Percentiles rank a stretch among this genome's conserved stretches.
phyloP scores from a whole-genome alignment of 352 stramenopile species.

The Pythium grandisporangium region DNA sequence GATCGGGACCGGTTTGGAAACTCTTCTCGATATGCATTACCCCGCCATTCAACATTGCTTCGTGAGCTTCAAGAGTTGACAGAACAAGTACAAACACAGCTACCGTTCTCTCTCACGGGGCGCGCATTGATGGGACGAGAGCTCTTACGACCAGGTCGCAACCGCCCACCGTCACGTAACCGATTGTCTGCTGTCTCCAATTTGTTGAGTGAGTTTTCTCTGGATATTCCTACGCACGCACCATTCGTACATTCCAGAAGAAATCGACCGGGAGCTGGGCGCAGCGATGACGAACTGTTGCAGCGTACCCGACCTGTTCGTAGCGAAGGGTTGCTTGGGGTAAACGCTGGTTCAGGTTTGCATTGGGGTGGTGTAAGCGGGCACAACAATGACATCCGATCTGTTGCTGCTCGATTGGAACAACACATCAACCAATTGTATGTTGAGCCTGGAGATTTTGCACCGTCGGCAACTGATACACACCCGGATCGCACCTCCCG shows the following conservation, averaged over 20 bases:
- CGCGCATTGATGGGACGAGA: slow-evolving; percentile 25
- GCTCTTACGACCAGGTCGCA: slow-evolving; percentile 30
- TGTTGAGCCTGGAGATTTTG: too few species aligned
- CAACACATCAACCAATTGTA: slow-evolving; percentile 51
- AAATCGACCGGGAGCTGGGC: slow-evolving; percentile 15
- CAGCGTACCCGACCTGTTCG: too few species aligned
- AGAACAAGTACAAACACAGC: slow-evolving; percentile 65
- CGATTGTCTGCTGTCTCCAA: slow-evolving; percentile 65
- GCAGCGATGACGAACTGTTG: slow-evolving; percentile 46
- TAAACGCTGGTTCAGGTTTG: too few species aligned
- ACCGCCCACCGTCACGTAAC: slow-evolving; percentile 48
- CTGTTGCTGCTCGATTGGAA: slow-evolving; percentile 65
- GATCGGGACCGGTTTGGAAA: neutral
- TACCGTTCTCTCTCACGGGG: slow-evolving; percentile 23
- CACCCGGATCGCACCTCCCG: too few species aligned
- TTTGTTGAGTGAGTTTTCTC: slow-evolving; percentile 72
- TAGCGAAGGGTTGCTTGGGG: too few species aligned
- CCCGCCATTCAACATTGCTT: slow-evolving; percentile 54
- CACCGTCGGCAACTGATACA: too few species aligned
- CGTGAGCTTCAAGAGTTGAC: slow-evolving; percentile 68
- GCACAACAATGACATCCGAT: slow-evolving; percentile 30
- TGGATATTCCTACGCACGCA: slow-evolving; percentile 57
- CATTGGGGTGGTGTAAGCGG: neutral
- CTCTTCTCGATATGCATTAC: slow-evolving; percentile 31
- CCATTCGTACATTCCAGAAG: slow-evolving; percentile 16